phyloP scores from a whole-genome alignment of 2,329 filamentous ascomycete genomes.

The Fusarium sp. region DNA sequence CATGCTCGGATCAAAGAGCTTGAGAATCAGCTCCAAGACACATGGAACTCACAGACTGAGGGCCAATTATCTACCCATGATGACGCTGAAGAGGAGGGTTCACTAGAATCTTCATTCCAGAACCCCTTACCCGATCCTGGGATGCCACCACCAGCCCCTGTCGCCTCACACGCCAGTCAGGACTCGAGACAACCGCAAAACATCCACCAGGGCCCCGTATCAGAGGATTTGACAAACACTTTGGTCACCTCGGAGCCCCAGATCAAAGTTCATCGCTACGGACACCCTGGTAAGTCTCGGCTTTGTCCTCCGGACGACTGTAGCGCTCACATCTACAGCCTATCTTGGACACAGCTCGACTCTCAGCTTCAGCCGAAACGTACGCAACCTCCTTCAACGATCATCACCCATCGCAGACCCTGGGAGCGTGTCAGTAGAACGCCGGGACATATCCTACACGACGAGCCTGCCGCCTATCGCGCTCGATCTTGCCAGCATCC shows the following conservation, averaged over 20 bases:
- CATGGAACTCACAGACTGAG: background rate
- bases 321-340: conserved; percentile 12
- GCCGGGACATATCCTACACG: conserved; percentile 30
- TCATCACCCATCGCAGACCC: conserved; percentile 24
- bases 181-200: too few relatives aligned
- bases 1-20: conserved; percentile 30
- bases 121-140: background rate
- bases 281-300: conserved; percentile 22
- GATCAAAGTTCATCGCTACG: conserved; percentile 35
- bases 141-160: background rate
- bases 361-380: conserved; percentile 34
- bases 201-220: too few relatives aligned
- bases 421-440: conserved; percentile 24
- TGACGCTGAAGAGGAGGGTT: background rate
- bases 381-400: conserved; percentile 34
- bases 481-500: conserved; percentile 22
- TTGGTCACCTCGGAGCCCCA: conserved; percentile 33
- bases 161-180: background rate
- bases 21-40: conserved; percentile 14
- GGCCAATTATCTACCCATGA: too few relatives aligned
- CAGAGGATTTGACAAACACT: conserved; percentile 26
- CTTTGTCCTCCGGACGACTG: accelerated
- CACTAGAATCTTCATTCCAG: background rate
- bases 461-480: conserved; percentile 22
- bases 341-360: conserved; percentile 38